Percentiles rank a stretch among this genome's conserved stretches.
Evolutionary conservation across 2,329 filamentous ascomycete species (phyloP).

Genomic region (Juglanconis oblonga): DNA sequence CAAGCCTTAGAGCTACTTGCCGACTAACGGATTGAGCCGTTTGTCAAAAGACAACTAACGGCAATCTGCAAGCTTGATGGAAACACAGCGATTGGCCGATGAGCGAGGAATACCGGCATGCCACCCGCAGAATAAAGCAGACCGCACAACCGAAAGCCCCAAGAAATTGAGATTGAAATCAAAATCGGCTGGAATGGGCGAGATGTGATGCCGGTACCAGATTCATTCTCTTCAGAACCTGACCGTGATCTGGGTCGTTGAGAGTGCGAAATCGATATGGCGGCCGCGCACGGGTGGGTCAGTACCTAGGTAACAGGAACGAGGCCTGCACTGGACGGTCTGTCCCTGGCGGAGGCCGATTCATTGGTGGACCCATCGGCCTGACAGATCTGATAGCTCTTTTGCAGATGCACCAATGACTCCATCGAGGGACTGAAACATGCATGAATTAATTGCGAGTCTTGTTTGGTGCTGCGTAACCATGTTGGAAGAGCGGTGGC

Average conservation of each 20-base stretch:
- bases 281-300: no score
- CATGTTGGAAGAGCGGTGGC: conserved; percentile 12
- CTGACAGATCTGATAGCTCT: background rate
- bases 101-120: conserved; percentile 6
- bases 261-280: background rate
- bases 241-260: background rate
- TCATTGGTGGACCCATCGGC: background rate
- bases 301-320: background rate
- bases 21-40: background rate
- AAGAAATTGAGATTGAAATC: background rate
- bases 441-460: background rate
- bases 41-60: background rate
- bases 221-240: background rate
- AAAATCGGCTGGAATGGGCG: background rate
- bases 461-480: background rate
- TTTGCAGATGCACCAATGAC: background rate
- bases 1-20: background rate
- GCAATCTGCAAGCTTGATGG: background rate
- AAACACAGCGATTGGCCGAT: conserved; percentile 11
- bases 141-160: background rate
- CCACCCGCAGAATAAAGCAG: background rate
- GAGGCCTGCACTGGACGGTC: background rate
- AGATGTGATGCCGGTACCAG: background rate
- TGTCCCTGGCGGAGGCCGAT: background rate
- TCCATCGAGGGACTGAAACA: background rate